phyloP scores from a whole-genome alignment of 106 monocot genomes.

The Agapanthus africanus region DNA sequence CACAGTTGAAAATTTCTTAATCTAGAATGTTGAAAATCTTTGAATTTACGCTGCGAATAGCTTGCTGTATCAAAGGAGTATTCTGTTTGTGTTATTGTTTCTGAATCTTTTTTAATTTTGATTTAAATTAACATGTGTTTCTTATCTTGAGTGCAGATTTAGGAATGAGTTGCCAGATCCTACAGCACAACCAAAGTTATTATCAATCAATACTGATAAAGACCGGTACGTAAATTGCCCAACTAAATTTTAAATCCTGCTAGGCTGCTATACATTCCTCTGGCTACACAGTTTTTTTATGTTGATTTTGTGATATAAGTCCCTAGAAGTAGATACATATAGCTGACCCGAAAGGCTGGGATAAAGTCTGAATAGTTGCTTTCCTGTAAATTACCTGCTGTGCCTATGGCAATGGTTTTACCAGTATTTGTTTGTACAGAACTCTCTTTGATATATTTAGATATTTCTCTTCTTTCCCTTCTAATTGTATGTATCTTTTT shows the following conservation, averaged over 20 bases:
- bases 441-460: not conserved
- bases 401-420: not conserved
- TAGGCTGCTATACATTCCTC: not conserved
- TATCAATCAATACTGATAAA: constrained; percentile 45
- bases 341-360: too few species aligned
- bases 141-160: constrained; percentile 39
- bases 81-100: not conserved
- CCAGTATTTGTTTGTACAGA: not conserved
- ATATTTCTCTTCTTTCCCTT: not conserved
- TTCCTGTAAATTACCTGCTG: not conserved
- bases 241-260: not conserved
- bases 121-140: not conserved
- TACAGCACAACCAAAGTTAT: constrained; percentile 61
- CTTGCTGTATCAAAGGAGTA: not conserved
- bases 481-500: constrained; percentile 8
- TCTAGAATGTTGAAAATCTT: not conserved
- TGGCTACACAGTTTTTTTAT: not conserved
- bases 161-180: constrained; percentile 41
- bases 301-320: not conserved
- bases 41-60: not conserved
- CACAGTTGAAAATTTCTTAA: not conserved
- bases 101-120: not conserved
- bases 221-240: constrained; percentile 28
- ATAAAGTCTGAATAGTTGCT: not conserved
- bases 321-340: too few species aligned